Percentiles rank a stretch among this genome's conserved stretches.
phyloP scores from a whole-genome alignment of 768 basidiomycete genomes.

The Mycena vulgaris region DNA sequence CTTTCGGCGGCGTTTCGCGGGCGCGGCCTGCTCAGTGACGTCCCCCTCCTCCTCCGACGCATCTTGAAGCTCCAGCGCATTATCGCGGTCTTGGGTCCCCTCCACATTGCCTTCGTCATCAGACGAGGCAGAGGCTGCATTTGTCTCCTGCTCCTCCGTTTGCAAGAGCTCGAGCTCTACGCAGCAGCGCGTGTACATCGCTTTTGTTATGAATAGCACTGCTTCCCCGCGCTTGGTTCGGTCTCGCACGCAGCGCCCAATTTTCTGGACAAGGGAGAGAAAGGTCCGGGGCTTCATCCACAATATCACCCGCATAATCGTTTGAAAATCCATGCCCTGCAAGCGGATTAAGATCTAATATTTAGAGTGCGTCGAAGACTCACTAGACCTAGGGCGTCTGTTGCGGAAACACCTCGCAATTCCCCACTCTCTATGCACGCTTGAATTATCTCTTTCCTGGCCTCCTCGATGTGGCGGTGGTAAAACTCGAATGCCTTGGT shows the following conservation, averaged over 20 bases:
- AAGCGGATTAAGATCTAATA: neutral
- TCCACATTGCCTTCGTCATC: neutral
- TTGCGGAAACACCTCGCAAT: slow-evolving; percentile 28
- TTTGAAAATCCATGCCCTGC: slow-evolving; percentile 36
- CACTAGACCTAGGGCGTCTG: slow-evolving; percentile 38
- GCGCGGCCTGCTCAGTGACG: too few species aligned
- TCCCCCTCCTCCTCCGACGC: too few species aligned
- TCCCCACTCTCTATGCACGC: slow-evolving; percentile 4
- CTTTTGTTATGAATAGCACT: slow-evolving; percentile 27
- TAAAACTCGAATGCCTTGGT: slow-evolving; percentile 34
- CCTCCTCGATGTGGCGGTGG: slow-evolving; percentile 27
- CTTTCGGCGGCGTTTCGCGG: neutral
- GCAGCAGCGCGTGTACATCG: slow-evolving; percentile 12
- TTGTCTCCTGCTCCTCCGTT: neutral
- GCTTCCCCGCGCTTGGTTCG: slow-evolving; percentile 1
- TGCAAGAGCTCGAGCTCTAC: slow-evolving; percentile 19
- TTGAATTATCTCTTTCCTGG: slow-evolving; percentile 22
- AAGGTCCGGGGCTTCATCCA: slow-evolving; percentile 35
- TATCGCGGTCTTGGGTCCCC: neutral
- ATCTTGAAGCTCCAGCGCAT: too few species aligned
- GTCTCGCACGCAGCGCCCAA: slow-evolving; percentile 27
- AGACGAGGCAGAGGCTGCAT: neutral
- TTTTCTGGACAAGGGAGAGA: slow-evolving; percentile 23
- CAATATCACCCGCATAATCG: slow-evolving; percentile 23
- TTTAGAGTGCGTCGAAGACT: neutral